These are phyloP conservation scores for Peziza echinospora DNA, from an alignment of 495 filamentous ascomycete genomes.

Conservation along the genomic window DNA sequence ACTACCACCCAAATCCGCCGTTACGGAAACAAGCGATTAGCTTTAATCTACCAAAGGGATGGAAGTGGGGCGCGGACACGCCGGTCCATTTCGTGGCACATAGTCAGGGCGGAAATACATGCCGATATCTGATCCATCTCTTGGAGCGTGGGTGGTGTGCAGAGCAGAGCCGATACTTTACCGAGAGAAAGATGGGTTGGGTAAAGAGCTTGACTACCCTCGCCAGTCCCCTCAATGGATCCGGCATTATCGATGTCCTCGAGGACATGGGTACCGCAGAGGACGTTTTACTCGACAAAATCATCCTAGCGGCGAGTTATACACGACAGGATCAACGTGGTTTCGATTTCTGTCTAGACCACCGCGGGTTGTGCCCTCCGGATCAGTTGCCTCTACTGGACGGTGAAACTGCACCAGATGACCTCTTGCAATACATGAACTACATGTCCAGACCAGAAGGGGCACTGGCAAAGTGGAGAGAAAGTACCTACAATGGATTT, in stretches of 20 bases:
- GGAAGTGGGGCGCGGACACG: not conserved
- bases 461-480: not conserved
- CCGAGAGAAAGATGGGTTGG: not conserved
- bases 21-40: not conserved
- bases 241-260: not conserved
- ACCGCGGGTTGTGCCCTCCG: not conserved
- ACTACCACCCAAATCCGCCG: not conserved
- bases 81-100: not conserved
- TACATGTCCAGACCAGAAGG: not conserved
- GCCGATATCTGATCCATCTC: not conserved
- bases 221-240: not conserved
- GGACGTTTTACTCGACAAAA: not conserved
- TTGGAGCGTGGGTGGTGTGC: not conserved
- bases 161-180: not conserved
- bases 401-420: not conserved
- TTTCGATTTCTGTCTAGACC: not conserved
- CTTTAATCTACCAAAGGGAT: not conserved
- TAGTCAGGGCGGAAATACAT: not conserved
- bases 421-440: not conserved
- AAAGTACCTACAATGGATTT: not conserved
- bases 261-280: not conserved
- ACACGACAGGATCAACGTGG: not conserved
- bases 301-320: not conserved
- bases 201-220: not conserved
- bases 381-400: not conserved